These are phyloP conservation scores for Aspergillus fumigatiaffinis DNA, from an alignment of 2,329 filamentous ascomycete genomes.

Conservation along the genomic window DNA sequence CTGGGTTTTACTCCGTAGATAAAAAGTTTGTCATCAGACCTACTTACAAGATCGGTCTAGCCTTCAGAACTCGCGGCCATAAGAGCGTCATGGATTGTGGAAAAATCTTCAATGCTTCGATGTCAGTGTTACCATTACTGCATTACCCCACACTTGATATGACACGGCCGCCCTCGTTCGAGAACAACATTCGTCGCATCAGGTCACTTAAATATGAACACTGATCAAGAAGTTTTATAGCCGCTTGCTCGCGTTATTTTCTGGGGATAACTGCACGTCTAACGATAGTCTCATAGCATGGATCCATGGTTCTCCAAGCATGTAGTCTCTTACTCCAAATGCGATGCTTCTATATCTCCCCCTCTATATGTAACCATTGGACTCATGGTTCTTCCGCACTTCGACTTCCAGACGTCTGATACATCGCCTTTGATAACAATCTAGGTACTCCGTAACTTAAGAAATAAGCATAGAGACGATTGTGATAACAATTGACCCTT, in stretches of 20 bases:
- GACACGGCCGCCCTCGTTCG: neutral
- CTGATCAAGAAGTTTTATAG: neutral
- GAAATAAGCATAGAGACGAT: neutral
- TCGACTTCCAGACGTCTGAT: neutral
- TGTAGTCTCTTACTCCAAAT: no score
- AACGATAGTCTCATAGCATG: no score
- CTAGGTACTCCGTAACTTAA: neutral
- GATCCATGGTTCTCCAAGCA: no score
- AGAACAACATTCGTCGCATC: neutral
- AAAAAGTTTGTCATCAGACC: neutral
- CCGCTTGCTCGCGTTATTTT: no score
- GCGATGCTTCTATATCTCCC: neutral
- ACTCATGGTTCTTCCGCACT: neutral
- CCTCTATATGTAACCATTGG: neutral
- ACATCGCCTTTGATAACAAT: neutral
- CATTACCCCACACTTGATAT: neutral
- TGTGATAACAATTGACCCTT: no score
- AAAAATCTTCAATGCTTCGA: neutral
- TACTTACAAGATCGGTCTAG: neutral
- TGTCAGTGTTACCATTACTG: neutral
- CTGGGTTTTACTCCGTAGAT: neutral
- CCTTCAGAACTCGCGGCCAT: neutral
- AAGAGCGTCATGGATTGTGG: neutral
- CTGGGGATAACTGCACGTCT: no score
- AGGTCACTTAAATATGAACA: neutral